These are phyloP conservation scores for Phytophthora hybrid DNA, from an alignment of 352 stramenopile species.

Conservation along the genomic window DNA sequence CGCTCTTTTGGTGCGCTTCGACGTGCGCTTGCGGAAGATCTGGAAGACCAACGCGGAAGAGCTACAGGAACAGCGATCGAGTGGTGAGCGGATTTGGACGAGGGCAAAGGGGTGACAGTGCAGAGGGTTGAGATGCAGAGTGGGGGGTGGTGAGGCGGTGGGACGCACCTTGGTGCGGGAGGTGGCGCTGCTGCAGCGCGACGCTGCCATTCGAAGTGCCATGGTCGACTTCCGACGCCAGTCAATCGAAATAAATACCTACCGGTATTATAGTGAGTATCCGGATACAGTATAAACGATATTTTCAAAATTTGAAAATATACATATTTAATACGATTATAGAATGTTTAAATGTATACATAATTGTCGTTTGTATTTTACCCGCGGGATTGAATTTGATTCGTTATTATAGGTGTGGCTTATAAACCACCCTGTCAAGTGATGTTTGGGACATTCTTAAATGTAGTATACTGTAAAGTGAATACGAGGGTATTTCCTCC, in stretches of 20 bases:
- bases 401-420: background rate
- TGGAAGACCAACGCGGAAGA: constrained; percentile 10
- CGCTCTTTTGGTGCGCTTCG: too few relatives aligned
- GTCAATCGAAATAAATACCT: too few relatives aligned
- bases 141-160: background rate
- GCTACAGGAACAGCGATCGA: background rate
- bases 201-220: background rate
- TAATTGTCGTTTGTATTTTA: background rate
- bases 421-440: background rate
- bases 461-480: too few relatives aligned
- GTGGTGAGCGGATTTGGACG: background rate
- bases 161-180: background rate
- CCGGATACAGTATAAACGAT: too few relatives aligned
- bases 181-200: background rate
- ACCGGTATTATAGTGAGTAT: too few relatives aligned
- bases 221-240: background rate
- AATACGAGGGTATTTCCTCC: too few relatives aligned
- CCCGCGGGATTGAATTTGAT: background rate
- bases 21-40: too few relatives aligned
- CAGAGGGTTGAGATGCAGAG: background rate
- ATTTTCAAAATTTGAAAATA: too few relatives aligned
- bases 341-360: too few relatives aligned
- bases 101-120: background rate
- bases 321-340: too few relatives aligned
- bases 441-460: too few relatives aligned